A percentile compares a stretch with the other conserved stretches of the same genome.
Conservation (phyloP, 129 eudicot genomes). For the Escallonia herrerae region DNA sequence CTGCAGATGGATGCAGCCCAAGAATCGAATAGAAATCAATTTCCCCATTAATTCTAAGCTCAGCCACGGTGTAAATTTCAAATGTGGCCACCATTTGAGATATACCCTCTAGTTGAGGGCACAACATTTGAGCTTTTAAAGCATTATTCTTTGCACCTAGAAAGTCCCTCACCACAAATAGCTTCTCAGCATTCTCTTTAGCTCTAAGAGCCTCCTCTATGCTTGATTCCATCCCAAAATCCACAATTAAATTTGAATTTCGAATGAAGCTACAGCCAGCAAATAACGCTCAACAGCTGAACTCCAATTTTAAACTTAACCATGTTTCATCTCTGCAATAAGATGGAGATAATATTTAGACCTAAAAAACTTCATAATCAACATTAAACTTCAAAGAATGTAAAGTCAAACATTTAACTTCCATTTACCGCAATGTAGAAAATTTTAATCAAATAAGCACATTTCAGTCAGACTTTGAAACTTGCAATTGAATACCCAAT, state of each 20-base stretch:
- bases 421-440: background rate
- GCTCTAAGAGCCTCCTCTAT: conserved; percentile 76
- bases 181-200: conserved; percentile 75
- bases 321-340: conserved; percentile 18
- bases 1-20: conserved; percentile 70
- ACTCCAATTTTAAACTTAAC: conserved; percentile 4
- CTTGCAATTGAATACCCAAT: too few relatives aligned
- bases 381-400: background rate
- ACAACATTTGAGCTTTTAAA: conserved; percentile 64
- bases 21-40: conserved; percentile 72
- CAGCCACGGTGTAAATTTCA: conserved; percentile 60
- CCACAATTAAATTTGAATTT: conserved; percentile 10
- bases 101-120: conserved; percentile 81
- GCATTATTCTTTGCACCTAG: conserved; percentile 71
- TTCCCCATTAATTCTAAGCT: conserved; percentile 51
- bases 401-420: background rate
- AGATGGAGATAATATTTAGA: background rate
- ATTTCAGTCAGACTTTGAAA: too few relatives aligned
- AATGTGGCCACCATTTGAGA: conserved; percentile 92
- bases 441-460: background rate
- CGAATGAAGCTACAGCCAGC: conserved; percentile 11
- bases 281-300: conserved; percentile 7
- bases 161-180: conserved; percentile 56
- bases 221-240: conserved; percentile 55
- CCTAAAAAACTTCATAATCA: background rate